Percentiles rank a stretch among this genome's conserved stretches.
Conservation (phyloP, 2,329 filamentous ascomycete genomes). For the Monilinia polystroma region DNA sequence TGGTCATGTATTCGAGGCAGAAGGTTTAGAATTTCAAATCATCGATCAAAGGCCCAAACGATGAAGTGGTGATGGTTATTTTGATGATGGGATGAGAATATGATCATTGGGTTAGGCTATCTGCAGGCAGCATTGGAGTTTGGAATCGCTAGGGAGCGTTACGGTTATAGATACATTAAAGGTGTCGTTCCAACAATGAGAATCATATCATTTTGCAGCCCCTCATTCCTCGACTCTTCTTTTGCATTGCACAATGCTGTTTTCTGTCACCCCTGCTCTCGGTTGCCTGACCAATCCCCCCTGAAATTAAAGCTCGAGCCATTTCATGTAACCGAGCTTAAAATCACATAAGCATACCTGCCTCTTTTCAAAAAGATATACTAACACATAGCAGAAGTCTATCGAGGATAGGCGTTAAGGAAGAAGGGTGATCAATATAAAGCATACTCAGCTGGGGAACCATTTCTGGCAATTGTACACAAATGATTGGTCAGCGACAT, state of each 20-base stretch:
- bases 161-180: constrained; percentile 4
- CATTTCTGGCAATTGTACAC: no score
- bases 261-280: not conserved
- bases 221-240: not conserved
- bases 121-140: not conserved
- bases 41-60: constrained; percentile 56
- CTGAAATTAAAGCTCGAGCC: not conserved
- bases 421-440: not conserved
- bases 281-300: not conserved
- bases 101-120: not conserved
- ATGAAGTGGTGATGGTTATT: constrained; percentile 1
- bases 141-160: not conserved
- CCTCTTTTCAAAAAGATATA: not conserved
- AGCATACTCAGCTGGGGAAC: no score
- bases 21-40: constrained; percentile 59
- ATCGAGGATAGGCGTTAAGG: not conserved
- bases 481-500: no score
- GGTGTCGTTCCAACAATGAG: not conserved
- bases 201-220: not conserved
- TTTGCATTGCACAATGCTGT: not conserved
- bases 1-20: constrained; percentile 58
- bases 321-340: not conserved
- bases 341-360: not conserved
- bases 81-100: not conserved
- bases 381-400: not conserved